Evolutionary conservation across 2,329 filamentous ascomycete genomes (phyloP).

Genomic region (Paraphoma chrysanthemicola): DNA sequence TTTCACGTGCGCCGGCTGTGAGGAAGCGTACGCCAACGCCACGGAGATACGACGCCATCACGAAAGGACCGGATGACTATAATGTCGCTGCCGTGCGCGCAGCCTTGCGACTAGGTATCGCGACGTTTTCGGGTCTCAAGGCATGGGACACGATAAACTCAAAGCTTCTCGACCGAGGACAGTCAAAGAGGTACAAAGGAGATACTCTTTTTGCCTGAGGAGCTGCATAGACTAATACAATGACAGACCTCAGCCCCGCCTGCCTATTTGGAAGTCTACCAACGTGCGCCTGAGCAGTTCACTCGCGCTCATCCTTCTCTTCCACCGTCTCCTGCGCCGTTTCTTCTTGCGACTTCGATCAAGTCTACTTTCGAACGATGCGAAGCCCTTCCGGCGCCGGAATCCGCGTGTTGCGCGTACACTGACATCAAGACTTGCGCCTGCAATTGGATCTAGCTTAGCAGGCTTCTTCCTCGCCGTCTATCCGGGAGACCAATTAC

Average conservation of each 20-base stretch:
- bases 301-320: slow-evolving; percentile 82
- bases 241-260: slow-evolving; percentile 45
- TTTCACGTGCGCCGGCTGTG: slow-evolving; percentile 72
- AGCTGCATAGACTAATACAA: not conserved
- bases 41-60: slow-evolving; percentile 58
- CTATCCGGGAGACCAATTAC: slow-evolving; percentile 72
- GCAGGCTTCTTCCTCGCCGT: slow-evolving; percentile 84
- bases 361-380: slow-evolving; percentile 80
- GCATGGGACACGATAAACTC: slow-evolving; percentile 53
- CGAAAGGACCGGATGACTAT: slow-evolving; percentile 56
- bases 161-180: slow-evolving; percentile 45
- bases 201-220: too few relatives aligned
- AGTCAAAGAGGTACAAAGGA: slow-evolving; percentile 26
- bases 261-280: slow-evolving; percentile 61
- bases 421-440: slow-evolving; percentile 83
- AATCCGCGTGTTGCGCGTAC: slow-evolving; percentile 79
- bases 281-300: slow-evolving; percentile 82
- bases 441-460: slow-evolving; percentile 87
- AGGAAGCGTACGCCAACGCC: slow-evolving; percentile 61
- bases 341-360: slow-evolving; percentile 83
- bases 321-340: slow-evolving; percentile 88
- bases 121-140: slow-evolving; percentile 54
- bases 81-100: slow-evolving; percentile 57
- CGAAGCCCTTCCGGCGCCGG: slow-evolving; percentile 78
- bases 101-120: slow-evolving; percentile 53